Conservation (phyloP, 1,284 basidiomycete species). For the Trametes pubescens region DNA sequence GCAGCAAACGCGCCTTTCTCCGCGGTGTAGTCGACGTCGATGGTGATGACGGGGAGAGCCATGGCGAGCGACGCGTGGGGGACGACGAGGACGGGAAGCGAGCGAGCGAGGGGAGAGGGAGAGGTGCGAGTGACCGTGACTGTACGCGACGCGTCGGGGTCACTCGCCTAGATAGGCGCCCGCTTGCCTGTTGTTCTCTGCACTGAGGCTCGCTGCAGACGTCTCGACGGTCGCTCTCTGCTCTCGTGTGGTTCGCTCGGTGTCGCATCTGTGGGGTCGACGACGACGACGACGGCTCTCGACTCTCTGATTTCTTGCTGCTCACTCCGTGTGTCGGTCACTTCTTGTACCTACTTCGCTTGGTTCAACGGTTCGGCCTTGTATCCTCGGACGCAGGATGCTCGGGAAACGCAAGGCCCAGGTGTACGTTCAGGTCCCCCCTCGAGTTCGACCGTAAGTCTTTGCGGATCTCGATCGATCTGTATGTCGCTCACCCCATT, state of each 20-base stretch:
- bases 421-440: conserved; percentile 2
- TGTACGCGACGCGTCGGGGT: conserved; percentile 31
- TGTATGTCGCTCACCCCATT: not conserved
- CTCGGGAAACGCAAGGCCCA: not conserved
- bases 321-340: too few species aligned
- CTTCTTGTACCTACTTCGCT: too few species aligned
- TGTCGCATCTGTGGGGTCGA: too few species aligned
- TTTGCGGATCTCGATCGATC: not conserved
- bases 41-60: conserved; percentile 59
- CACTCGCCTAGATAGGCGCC: conserved; percentile 7
- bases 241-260: too few species aligned
- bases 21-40: conserved; percentile 58
- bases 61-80: conserved; percentile 40
- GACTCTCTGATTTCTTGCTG: too few species aligned
- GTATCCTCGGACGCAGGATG: not conserved
- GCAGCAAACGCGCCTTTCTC: conserved; percentile 46
- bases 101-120: conserved; percentile 10
- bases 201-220: not conserved
- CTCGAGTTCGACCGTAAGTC: not conserved
- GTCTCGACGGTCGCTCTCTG: not conserved
- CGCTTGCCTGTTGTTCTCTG: not conserved
- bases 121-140: conserved; percentile 27
- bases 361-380: not conserved
- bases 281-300: too few species aligned
- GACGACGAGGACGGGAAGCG: conserved; percentile 14